Percentiles rank a stretch among this genome's conserved stretches.
Conservation (phyloP, 768 basidiomycete species). For the Tylopilus sp. region DNA sequence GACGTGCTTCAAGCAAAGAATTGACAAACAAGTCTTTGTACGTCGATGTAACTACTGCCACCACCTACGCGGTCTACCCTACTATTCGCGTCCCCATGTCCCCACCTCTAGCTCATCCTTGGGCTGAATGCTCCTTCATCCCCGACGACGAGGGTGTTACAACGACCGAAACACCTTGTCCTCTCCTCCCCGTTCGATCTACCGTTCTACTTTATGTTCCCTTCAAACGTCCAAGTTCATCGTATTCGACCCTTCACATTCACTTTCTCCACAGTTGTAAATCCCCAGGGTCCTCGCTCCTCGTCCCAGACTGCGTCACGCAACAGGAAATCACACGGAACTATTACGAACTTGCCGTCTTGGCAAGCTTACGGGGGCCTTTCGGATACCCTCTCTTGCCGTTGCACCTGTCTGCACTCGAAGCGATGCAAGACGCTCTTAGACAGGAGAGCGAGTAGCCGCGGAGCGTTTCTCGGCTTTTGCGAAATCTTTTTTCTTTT, state of each 20-base stretch:
- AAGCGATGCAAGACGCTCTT: conserved; percentile 45
- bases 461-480: neutral
- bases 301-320: conserved; percentile 31
- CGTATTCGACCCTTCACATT: conserved; percentile 52
- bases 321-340: conserved; percentile 60
- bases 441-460: conserved; percentile 24
- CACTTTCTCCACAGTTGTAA: conserved; percentile 55
- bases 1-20: conserved; percentile 31
- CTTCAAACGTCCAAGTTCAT: conserved; percentile 36
- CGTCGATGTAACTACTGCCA: conserved; percentile 35
- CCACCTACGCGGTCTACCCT: conserved; percentile 50
- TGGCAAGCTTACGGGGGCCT: conserved; percentile 45
- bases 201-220: conserved; percentile 57
- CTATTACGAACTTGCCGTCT: conserved; percentile 66
- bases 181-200: conserved; percentile 54
- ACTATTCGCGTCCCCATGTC: conserved; percentile 41
- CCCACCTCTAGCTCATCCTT: conserved; percentile 31
- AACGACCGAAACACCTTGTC: conserved; percentile 29
- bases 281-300: conserved; percentile 38
- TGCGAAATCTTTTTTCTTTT: neutral
- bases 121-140: conserved; percentile 28
- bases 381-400: conserved; percentile 51
- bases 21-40: conserved; percentile 28
- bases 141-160: conserved; percentile 30
- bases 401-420: conserved; percentile 48